Evolutionary conservation across 129 eudicot species (phyloP).

Genomic region (Helichrysum umbraculigerum): DNA sequence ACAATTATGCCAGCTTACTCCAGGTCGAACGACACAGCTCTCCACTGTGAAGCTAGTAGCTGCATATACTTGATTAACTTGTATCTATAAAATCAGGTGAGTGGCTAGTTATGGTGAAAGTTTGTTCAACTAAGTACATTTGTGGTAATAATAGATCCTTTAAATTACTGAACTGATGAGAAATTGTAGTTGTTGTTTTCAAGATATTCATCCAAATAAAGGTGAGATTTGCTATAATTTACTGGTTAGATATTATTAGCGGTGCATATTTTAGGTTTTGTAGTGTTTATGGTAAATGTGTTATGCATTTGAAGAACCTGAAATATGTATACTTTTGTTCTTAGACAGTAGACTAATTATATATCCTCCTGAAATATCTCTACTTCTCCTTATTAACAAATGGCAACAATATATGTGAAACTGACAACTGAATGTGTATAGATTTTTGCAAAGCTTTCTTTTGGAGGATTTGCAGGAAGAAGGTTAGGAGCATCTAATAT

Average conservation of each 20-base stretch:
- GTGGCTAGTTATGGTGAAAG: background rate
- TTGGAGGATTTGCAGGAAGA: background rate
- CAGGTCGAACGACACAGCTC: background rate
- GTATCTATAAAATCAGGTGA: background rate
- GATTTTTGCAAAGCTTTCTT: background rate
- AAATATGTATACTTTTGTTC: background rate
- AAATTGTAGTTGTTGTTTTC: background rate
- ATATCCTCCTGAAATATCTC: background rate
- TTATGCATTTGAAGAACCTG: background rate
- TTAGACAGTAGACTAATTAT: background rate
- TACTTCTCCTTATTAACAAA: background rate
- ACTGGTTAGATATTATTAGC: background rate
- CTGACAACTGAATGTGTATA: background rate
- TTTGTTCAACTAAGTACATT: background rate
- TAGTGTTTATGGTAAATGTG: background rate
- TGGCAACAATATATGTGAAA: background rate
- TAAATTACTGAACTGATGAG: background rate
- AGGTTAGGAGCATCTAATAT: background rate
- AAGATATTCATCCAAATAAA: background rate
- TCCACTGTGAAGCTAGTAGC: background rate
- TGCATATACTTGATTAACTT: background rate
- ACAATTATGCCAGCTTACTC: background rate
- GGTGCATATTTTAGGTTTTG: background rate
- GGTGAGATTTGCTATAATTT: background rate
- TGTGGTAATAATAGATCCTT: background rate